Base-by-base conservation (phyloP, 2,329 filamentous ascomycete species). In the Epichloe aotearoae region DNA sequence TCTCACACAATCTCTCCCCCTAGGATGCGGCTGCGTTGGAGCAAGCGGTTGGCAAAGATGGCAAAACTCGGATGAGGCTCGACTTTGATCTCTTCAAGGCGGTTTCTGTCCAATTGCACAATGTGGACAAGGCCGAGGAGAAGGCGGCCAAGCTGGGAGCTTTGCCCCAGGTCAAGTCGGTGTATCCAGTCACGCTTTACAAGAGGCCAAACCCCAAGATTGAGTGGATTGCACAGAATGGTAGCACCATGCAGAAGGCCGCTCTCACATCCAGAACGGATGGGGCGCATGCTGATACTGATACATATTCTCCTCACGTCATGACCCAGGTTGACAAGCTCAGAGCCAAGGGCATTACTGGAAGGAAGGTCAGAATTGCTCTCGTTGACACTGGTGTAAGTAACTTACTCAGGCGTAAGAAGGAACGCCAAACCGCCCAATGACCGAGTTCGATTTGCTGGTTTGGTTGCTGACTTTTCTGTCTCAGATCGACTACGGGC, bases 301-400 rank as follows among this genome's bases (percentile, higher is more conserved):
- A 74, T 52, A 67, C 62, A 0, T 75, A 73, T 53, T 64, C 69
- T n/a, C 69, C 75, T 1, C 76, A 80, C 49, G 58, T 75, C 53
- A 77, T 77, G 74, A 77, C 75, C 2, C 75, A 79, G 62, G 71
- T 80, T 17, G 71, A 77, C 59, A 71, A 73, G 67, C 65, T 80
- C 38, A 68, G 68, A 34, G 70, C 69, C 12, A 61, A 72, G 52
- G 75, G 74, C 1, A 55, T 73, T 50, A 72, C 67, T 0, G 76
- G 76, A 38, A 69, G 70, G 56, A 75, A 75, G 14, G 65, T 78
- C 63, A 76, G 73, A 54, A 65, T 80, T 59, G 76, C 66, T 40
- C 64, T 80, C 12, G 66, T 80, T 30, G 76, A 79, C 58, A 75
- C 70, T 20, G 76, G 76, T 59, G 73, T 75, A 69, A 64, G 73